Percentiles rank a stretch among this genome's conserved stretches.
phyloP scores from a whole-genome alignment of 441 rosid genomes.

The Pelargonium myrrhifolium region DNA sequence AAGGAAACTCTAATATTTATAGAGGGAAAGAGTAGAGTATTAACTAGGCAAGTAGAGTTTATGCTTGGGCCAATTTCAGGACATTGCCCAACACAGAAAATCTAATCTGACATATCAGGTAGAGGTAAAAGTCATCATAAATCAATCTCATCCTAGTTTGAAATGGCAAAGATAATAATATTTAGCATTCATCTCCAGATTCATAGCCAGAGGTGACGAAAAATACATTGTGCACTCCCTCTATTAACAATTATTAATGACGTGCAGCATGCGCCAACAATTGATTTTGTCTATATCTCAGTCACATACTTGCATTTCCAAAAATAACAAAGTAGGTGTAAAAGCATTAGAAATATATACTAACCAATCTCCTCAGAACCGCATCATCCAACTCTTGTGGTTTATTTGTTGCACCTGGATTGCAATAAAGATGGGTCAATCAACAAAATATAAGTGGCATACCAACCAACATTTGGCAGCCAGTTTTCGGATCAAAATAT shows the following conservation, averaged over 20 bases:
- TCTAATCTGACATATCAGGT: neutral
- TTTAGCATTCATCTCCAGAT: neutral
- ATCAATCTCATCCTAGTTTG: neutral
- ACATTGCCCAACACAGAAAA: neutral
- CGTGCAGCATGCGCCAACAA: no score
- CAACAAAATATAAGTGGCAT: neutral
- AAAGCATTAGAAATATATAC: constrained; percentile 14
- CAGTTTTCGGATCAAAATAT: neutral
- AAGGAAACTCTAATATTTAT: no score
- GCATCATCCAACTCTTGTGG: constrained; percentile 97
- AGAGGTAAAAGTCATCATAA: neutral
- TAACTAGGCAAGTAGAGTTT: neutral
- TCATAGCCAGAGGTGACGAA: neutral
- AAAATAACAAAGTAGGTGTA: neutral
- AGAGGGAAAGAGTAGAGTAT: neutral
- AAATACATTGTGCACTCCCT: neutral
- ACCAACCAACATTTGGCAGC: neutral
- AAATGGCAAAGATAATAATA: neutral
- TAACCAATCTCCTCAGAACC: constrained; percentile 83
- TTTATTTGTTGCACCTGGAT: constrained; percentile 89
- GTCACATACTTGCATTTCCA: neutral
- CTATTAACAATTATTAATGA: neutral
- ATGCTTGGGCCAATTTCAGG: neutral
- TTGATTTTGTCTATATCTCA: no score
- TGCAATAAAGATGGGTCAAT: constrained; percentile 16